Percentiles rank a stretch among this genome's conserved stretches.
These are phyloP conservation scores for Paraphaeosphaeria sporulosa DNA, from an alignment of 2,329 filamentous ascomycete genomes.

Conservation along the genomic window DNA sequence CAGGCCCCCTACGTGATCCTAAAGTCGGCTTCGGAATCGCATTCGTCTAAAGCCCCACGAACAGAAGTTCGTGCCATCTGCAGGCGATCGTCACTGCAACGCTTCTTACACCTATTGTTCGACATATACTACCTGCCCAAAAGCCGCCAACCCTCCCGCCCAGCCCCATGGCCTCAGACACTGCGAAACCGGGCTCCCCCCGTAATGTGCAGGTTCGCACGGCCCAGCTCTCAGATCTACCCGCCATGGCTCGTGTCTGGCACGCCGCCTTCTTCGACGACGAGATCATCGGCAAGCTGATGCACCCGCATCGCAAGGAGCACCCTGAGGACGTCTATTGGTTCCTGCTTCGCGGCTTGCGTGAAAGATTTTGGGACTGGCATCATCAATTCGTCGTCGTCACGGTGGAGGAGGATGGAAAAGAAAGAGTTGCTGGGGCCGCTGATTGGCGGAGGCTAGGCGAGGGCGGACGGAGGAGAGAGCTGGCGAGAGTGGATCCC, in stretches of 20 bases:
- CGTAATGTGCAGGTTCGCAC: slow-evolving; percentile 16
- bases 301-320: slow-evolving; percentile 40
- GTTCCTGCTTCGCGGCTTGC: slow-evolving; percentile 34
- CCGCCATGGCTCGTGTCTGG: slow-evolving; percentile 33
- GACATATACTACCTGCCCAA: slow-evolving; percentile 6
- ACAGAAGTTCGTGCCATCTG: background rate
- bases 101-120: slow-evolving; percentile 5
- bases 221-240: slow-evolving; percentile 27
- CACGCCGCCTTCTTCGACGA: slow-evolving; percentile 41
- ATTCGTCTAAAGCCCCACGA: background rate
- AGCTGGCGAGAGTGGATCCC: slow-evolving; percentile 28
- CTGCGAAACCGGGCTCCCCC: background rate
- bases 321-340: slow-evolving; percentile 40
- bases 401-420: slow-evolving; percentile 14
- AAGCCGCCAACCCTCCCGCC: background rate
- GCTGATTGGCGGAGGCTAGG: slow-evolving; percentile 41
- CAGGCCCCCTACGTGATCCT: background rate
- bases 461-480: slow-evolving; percentile 24
- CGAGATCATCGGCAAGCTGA: slow-evolving; percentile 40
- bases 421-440: slow-evolving; percentile 32
- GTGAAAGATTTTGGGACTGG: slow-evolving; percentile 41
- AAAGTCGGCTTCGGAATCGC: background rate
- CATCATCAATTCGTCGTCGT: slow-evolving; percentile 36
- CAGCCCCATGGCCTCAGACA: slow-evolving; percentile 2
- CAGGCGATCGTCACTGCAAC: background rate